These are phyloP conservation scores for Salix purpurea DNA, from an alignment of 345 rosid species.

Conservation along the genomic window DNA sequence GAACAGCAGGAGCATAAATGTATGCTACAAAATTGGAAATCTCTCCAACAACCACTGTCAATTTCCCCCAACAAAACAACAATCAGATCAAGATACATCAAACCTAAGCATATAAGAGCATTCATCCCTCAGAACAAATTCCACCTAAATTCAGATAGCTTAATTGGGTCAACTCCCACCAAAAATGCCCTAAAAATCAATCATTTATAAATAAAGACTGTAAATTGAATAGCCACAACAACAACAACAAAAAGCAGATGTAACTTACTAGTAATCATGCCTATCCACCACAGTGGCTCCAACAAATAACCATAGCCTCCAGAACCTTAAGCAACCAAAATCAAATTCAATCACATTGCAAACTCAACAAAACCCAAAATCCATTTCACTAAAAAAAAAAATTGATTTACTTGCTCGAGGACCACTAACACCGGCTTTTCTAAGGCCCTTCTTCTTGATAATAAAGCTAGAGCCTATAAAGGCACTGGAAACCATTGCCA, in stretches of 20 bases:
- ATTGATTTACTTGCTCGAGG: constrained; percentile 50
- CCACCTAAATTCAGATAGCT: not conserved
- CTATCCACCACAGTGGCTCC: constrained; percentile 88
- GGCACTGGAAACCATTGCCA: constrained; percentile 68
- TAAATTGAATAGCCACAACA: not conserved
- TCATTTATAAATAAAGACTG: not conserved
- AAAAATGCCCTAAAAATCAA: not conserved
- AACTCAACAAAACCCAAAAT: not conserved
- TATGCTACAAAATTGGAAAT: constrained; percentile 66
- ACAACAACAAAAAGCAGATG: not conserved
- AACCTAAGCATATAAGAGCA: not conserved
- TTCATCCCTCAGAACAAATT: not conserved
- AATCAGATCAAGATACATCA: not conserved
- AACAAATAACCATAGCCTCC: constrained; percentile 77
- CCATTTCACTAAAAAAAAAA: not conserved
- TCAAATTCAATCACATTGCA: not conserved
- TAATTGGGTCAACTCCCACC: not conserved
- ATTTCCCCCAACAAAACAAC: not conserved
- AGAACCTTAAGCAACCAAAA: constrained; percentile 34
- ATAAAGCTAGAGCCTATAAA: constrained; percentile 83
- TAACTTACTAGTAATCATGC: constrained; percentile 74
- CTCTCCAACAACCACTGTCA: constrained; percentile 73
- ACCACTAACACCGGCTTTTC: constrained; percentile 55
- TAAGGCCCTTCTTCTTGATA: constrained; percentile 78
- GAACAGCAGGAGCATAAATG: constrained; percentile 73